Evolutionary conservation across 2,329 filamentous ascomycete species (phyloP).

Genomic region (Penicillium sp.): DNA sequence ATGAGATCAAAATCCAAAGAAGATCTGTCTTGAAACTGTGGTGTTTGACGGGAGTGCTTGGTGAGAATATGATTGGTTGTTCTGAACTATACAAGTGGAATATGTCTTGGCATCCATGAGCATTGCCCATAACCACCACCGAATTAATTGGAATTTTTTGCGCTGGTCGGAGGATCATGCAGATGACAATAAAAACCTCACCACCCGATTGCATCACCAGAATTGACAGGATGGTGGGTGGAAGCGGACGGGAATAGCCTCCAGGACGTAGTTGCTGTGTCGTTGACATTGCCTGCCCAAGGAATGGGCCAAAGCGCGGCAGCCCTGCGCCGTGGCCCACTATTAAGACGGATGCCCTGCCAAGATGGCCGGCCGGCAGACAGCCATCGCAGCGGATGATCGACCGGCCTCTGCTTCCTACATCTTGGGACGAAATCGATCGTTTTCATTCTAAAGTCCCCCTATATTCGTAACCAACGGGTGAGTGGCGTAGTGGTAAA

Average conservation of each 20-base stretch:
- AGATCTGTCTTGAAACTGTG: too few species aligned
- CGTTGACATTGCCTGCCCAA: background rate
- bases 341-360: background rate
- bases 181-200: background rate
- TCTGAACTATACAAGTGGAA: background rate
- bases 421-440: too few species aligned
- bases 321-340: background rate
- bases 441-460: background rate
- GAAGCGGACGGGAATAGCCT: background rate
- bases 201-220: background rate
- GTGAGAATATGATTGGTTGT: background rate
- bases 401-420: too few species aligned
- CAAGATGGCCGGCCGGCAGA: too few species aligned
- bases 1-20: too few species aligned
- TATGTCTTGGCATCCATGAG: background rate
- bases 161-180: background rate
- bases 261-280: conserved; percentile 1
- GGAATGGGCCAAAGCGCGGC: background rate
- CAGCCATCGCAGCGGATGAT: too few species aligned
- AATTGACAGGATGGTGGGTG: background rate
- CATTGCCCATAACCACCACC: background rate
- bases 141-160: background rate
- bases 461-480: background rate
- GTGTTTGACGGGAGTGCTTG: too few species aligned
- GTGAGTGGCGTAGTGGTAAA: background rate